A percentile compares a stretch with the other conserved stretches of the same genome.
phyloP scores from a whole-genome alignment of 352 stramenopile genomes.

The Phytophthora aleatoria region DNA sequence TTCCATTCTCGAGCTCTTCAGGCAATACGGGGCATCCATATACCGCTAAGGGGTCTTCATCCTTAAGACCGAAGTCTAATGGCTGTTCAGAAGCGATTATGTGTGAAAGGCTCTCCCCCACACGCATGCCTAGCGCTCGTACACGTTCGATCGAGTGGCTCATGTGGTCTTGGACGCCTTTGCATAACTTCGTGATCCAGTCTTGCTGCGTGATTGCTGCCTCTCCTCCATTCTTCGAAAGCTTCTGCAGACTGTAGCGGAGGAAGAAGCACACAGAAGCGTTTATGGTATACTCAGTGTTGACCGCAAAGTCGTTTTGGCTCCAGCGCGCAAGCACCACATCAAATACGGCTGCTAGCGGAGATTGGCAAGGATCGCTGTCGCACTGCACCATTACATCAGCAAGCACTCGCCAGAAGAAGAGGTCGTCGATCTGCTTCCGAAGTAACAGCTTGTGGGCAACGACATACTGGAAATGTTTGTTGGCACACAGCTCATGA shows the following conservation, averaged over 20 bases:
- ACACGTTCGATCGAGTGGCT: slow-evolving; percentile 62
- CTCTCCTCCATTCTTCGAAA: slow-evolving; percentile 24
- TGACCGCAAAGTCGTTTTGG: slow-evolving; percentile 51
- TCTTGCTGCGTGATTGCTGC: slow-evolving; percentile 41
- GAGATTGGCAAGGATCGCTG: slow-evolving; percentile 15
- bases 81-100: slow-evolving; percentile 66
- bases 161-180: slow-evolving; percentile 80
- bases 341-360: slow-evolving; percentile 60
- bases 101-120: slow-evolving; percentile 67
- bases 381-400: slow-evolving; percentile 37
- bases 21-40: slow-evolving; percentile 36
- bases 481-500: slow-evolving; percentile 33
- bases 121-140: slow-evolving; percentile 66
- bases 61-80: slow-evolving; percentile 61
- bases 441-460: slow-evolving; percentile 65
- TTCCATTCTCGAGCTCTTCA: slow-evolving; percentile 29
- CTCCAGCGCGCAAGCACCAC: slow-evolving; percentile 64
- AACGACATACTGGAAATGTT: slow-evolving; percentile 71
- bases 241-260: slow-evolving; percentile 49
- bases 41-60: slow-evolving; percentile 44
- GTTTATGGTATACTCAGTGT: slow-evolving; percentile 61
- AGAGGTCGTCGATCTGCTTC: slow-evolving; percentile 50
- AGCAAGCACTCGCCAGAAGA: slow-evolving; percentile 55
- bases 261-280: slow-evolving; percentile 70
- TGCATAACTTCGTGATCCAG: slow-evolving; percentile 72